These are phyloP conservation scores for Huntiella decipiens DNA, from an alignment of 2,329 filamentous ascomycete genomes.

Conservation along the genomic window DNA sequence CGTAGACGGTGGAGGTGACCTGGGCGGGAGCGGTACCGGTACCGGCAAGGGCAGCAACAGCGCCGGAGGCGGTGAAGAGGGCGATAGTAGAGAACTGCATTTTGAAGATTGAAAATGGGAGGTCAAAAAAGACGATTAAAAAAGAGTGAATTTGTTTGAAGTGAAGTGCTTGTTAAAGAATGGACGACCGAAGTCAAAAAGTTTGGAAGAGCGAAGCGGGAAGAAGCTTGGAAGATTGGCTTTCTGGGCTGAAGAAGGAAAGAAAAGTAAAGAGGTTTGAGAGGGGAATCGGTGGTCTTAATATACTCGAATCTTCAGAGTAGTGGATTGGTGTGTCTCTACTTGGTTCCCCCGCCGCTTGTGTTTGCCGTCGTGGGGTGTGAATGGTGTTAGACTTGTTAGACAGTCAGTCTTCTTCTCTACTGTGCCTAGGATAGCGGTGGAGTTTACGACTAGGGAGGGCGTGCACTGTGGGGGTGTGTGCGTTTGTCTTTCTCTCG, in stretches of 20 bases:
- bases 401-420: too few relatives aligned
- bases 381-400: too few relatives aligned
- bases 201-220: conserved; percentile 21
- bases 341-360: not conserved
- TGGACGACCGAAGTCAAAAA: conserved; percentile 39
- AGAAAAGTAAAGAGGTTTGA: conserved; percentile 11
- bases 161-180: conserved; percentile 26
- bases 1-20: conserved; percentile 32
- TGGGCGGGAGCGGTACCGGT: conserved; percentile 22
- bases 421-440: too few relatives aligned
- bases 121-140: conserved; percentile 15
- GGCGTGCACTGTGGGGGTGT: too few relatives aligned
- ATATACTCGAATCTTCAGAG: conserved; percentile 5
- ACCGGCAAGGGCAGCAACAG: conserved; percentile 23
- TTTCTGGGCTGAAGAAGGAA: conserved; percentile 26
- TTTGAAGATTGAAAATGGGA: conserved; percentile 25
- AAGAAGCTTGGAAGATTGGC: conserved; percentile 22
- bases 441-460: too few relatives aligned
- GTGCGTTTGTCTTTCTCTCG: too few relatives aligned
- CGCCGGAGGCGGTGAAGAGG: conserved; percentile 29
- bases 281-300: conserved; percentile 6
- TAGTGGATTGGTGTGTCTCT: not conserved
- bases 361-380: not conserved
- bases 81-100: conserved; percentile 30
- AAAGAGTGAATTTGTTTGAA: conserved; percentile 20